Evolutionary conservation across 192 early-diverging fungal species (phyloP), one percentile per base, ranked within the genome.

Genomic region (Podila clonocystis): DNA sequence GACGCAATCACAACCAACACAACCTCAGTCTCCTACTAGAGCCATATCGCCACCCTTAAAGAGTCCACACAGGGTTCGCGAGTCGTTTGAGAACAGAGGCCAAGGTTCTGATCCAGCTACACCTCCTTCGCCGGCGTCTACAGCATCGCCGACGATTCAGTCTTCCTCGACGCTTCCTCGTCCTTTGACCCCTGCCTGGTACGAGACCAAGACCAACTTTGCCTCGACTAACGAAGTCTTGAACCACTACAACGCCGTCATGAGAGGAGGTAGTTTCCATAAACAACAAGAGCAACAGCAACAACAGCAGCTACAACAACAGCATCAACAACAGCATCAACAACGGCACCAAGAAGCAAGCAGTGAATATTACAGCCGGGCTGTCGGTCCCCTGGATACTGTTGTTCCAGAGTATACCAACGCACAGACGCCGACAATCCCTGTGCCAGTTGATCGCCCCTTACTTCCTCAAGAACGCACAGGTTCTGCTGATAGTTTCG

Each of bases 401-500:
- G 45, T 34, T 2, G 52, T n/a, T 2, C 52, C 52, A 5, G 52
- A 55, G 52, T 26, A 9, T 22, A 9, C 52, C 52, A 24, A 55
- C 24, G 12, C 52, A 55, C 24, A 7, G n/a, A 55, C 22, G 52
- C 20, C 22, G 12, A 55, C 52, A 26, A 22, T 24, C 2, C n/a
- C 52, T 9, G 8, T 6, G 52, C 52, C 52, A 24, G 22, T 24
- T 22, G 52, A n/a, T 58, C 67, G 9, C 22, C 67, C n/a, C n/a
- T 24, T 9, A 20, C 50, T 29, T 7, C 48, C 45, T 7, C 30
- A 79, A 15, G 36, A 68, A 6, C 77, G 77, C 1, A 68, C 59
- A 52, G 77, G 70, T 2, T 80, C 77, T 4, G 64, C 66, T 5
- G 77, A 80, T 9, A 80, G 77, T 24, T 80, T 80, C 58, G 77